Percentiles rank a stretch among this genome's conserved stretches.
Evolutionary conservation across 2,329 filamentous ascomycete genomes (phyloP).

Genomic region (Arthrobotrys pseudoclavata): DNA sequence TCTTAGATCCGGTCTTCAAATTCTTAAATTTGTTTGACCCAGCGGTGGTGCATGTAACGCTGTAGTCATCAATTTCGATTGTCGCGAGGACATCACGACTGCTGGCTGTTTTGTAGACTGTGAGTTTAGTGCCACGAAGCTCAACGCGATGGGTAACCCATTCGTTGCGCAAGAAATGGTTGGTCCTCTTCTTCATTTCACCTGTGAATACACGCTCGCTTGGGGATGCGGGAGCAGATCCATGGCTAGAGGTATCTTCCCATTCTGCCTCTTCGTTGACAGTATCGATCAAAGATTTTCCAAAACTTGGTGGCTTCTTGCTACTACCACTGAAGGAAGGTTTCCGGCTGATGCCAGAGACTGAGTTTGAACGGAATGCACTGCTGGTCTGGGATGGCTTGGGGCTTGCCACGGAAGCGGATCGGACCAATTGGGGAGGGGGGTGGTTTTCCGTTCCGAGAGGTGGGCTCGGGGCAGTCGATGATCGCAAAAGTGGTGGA

Average conservation of each 20-base stretch:
- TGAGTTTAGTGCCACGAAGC: constrained; percentile 79
- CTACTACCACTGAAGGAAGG: constrained; percentile 18
- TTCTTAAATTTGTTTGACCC: constrained; percentile 86
- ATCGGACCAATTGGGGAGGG: constrained; percentile 43
- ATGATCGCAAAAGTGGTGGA: constrained; percentile 39
- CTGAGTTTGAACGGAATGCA: constrained; percentile 44
- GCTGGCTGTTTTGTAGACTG: constrained; percentile 75
- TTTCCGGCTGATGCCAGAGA: constrained; percentile 43
- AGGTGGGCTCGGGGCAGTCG: constrained; percentile 50
- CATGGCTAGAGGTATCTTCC: constrained; percentile 62
- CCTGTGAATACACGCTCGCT: constrained; percentile 79
- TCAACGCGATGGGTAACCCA: constrained; percentile 95
- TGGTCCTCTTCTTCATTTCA: constrained; percentile 95
- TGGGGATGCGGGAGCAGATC: constrained; percentile 60
- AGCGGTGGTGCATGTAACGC: constrained; percentile 83
- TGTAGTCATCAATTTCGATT: constrained; percentile 87
- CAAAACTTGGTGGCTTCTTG: constrained; percentile 57
- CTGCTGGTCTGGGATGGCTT: constrained; percentile 31
- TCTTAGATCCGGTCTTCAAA: constrained; percentile 75
- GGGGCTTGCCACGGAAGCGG: constrained; percentile 43
- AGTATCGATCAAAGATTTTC: constrained; percentile 61
- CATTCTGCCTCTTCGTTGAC: constrained; percentile 64
- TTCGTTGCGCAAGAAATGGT: constrained; percentile 88
- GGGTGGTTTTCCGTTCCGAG: constrained; percentile 41
- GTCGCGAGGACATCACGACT: constrained; percentile 58